These are phyloP conservation scores for Penicillium argentinense DNA, from an alignment of 495 filamentous ascomycete genomes.

Conservation along the genomic window DNA sequence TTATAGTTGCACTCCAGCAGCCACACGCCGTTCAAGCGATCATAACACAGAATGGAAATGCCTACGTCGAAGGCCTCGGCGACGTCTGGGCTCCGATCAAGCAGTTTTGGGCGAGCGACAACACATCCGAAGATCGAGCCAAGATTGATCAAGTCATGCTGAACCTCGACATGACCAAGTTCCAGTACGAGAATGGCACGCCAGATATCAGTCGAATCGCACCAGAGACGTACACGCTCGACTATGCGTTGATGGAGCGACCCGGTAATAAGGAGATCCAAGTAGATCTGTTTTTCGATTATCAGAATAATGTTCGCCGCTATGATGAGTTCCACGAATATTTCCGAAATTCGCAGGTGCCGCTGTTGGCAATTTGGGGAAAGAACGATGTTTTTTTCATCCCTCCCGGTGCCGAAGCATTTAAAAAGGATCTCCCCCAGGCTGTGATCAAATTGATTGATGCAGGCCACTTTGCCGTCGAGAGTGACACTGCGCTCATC, in stretches of 20 bases:
- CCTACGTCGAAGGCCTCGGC: constrained; percentile 59
- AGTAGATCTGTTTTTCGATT: constrained; percentile 58
- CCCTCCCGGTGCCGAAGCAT: constrained; percentile 58
- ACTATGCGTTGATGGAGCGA: constrained; percentile 49
- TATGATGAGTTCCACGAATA: constrained; percentile 63
- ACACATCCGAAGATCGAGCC: constrained; percentile 32
- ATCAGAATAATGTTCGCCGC: constrained; percentile 51
- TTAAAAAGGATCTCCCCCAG: constrained; percentile 51
- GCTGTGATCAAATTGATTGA: constrained; percentile 55
- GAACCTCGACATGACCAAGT: constrained; percentile 47
- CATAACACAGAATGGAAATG: constrained; percentile 65
- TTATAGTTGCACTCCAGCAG: constrained; percentile 52
- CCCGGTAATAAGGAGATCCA: constrained; percentile 56
- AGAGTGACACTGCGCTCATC: constrained; percentile 53
- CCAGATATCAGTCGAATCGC: constrained; percentile 34
- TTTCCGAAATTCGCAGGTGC: constrained; percentile 52
- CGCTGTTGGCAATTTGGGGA: constrained; percentile 62
- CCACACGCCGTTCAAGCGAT: constrained; percentile 51
- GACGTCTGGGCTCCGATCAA: constrained; percentile 54
- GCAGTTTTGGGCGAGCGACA: constrained; percentile 48
- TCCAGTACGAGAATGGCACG: constrained; percentile 56
- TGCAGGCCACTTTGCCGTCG: constrained; percentile 62
- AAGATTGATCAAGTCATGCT: constrained; percentile 39
- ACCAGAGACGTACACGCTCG: constrained; percentile 52
- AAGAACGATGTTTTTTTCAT: constrained; percentile 61